A percentile compares a stretch with the other conserved stretches of the same genome.
Evolutionary conservation across 495 filamentous ascomycete species (phyloP).

Genomic region (Neurospora tetrasperma): DNA sequence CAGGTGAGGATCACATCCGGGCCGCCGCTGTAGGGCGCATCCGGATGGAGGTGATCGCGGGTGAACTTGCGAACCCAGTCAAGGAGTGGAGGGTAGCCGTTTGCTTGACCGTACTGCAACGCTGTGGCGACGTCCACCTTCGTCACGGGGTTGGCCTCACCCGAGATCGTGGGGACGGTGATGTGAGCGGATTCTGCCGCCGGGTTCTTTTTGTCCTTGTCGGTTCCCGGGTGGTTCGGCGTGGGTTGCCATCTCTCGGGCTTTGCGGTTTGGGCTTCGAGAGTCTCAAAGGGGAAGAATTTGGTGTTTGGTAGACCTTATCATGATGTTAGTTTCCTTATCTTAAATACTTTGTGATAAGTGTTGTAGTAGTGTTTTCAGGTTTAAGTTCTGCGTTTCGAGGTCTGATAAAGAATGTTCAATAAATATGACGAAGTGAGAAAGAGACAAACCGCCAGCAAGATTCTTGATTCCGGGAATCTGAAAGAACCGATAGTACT

Average conservation of each 20-base stretch:
- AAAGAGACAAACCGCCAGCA: constrained; percentile 60
- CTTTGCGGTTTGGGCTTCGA: constrained; percentile 68
- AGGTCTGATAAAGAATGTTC: not conserved
- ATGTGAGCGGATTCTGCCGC: constrained; percentile 39
- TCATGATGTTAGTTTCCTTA: not conserved
- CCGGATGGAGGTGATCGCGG: constrained; percentile 64
- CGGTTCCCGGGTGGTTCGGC: constrained; percentile 42
- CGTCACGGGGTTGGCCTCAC: constrained; percentile 40
- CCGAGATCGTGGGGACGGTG: constrained; percentile 57
- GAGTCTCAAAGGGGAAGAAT: constrained; percentile 85
- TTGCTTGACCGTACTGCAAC: constrained; percentile 73
- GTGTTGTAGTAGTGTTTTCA: not conserved
- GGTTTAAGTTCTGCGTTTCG: not conserved
- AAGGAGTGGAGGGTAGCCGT: constrained; percentile 66
- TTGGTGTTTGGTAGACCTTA: constrained; percentile 66
- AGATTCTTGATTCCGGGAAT: constrained; percentile 77
- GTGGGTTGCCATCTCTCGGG: constrained; percentile 64
- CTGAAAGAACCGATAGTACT: constrained; percentile 73
- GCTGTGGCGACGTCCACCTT: constrained; percentile 74
- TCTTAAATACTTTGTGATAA: not conserved
- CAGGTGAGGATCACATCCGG: constrained; percentile 68
- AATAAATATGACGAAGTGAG: not conserved
- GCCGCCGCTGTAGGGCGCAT: constrained; percentile 65
- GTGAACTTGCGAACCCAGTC: constrained; percentile 70
- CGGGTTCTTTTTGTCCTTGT: constrained; percentile 2